Conservation (phyloP, 768 basidiomycete species). For the Rhodocollybia butyracea region DNA sequence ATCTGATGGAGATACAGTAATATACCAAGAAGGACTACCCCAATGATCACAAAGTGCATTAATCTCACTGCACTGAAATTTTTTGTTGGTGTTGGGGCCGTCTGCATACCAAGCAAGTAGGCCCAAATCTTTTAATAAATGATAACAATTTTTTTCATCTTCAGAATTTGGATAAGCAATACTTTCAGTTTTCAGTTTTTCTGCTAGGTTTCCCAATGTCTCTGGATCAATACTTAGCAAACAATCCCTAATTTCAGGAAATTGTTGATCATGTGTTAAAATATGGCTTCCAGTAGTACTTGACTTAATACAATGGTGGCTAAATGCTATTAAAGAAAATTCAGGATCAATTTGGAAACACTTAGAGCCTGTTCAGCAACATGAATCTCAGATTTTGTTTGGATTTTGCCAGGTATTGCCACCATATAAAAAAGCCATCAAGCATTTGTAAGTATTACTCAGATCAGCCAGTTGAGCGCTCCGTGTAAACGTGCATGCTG, state of each 20-base stretch:
- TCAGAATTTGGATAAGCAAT: background rate
- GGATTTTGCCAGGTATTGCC: too few species aligned
- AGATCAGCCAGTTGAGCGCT: too few species aligned
- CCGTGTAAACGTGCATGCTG: too few species aligned
- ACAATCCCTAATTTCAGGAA: background rate
- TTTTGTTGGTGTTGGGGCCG: background rate
- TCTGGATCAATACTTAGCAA: background rate
- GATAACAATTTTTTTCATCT: background rate
- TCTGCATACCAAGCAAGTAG: background rate
- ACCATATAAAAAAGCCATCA: too few species aligned
- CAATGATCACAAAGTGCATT: background rate
- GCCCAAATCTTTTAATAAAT: background rate
- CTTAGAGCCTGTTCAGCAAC: too few species aligned
- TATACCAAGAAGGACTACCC: constrained; percentile 8
- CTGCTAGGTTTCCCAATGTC: background rate
- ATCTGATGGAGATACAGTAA: constrained; percentile 7
- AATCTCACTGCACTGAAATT: constrained; percentile 5
- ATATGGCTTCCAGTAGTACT: background rate
- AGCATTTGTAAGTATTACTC: too few species aligned
- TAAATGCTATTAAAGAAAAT: background rate
- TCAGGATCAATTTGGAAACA: background rate
- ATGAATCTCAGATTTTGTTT: too few species aligned
- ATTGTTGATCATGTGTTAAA: background rate
- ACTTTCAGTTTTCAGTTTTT: background rate
- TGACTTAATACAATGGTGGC: background rate